A percentile compares a stretch with the other conserved stretches of the same genome.
These are phyloP conservation scores for Chiua virens DNA, from an alignment of 768 basidiomycete species.

Conservation along the genomic window DNA sequence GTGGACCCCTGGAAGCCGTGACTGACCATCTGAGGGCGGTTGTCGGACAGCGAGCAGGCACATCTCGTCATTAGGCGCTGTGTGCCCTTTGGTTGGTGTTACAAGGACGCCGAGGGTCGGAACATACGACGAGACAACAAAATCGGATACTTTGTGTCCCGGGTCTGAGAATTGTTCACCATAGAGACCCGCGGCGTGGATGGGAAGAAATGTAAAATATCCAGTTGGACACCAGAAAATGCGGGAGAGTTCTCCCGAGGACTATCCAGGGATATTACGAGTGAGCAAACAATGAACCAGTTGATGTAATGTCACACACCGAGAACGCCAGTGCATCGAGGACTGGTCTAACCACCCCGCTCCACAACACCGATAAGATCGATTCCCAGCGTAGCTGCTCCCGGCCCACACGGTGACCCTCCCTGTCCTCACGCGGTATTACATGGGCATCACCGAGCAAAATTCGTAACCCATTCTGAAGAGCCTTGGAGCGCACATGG, in stretches of 20 bases:
- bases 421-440: neutral
- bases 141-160: neutral
- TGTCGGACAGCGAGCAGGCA: conserved; percentile 15
- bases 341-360: conserved; percentile 1
- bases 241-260: neutral
- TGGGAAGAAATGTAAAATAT: neutral
- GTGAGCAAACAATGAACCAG: neutral
- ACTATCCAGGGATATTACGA: neutral
- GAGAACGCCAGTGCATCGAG: conserved; percentile 1
- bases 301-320: neutral
- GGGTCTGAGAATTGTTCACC: neutral
- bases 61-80: neutral
- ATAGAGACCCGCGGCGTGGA: conserved; percentile 4
- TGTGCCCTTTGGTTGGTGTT: neutral
- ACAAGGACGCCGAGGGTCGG: conserved; percentile 25
- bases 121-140: conserved; percentile 24
- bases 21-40: conserved; percentile 10
- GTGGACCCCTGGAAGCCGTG: conserved; percentile 3
- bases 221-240: conserved; percentile 3
- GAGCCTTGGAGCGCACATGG: neutral
- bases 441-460: neutral
- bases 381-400: neutral
- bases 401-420: neutral
- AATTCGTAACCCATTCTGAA: neutral
- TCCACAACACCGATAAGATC: conserved; percentile 7